A percentile compares a stretch with the other conserved stretches of the same genome.
Evolutionary conservation across 768 basidiomycete genomes (phyloP).

Genomic region (Coprinopsis cinerea): DNA sequence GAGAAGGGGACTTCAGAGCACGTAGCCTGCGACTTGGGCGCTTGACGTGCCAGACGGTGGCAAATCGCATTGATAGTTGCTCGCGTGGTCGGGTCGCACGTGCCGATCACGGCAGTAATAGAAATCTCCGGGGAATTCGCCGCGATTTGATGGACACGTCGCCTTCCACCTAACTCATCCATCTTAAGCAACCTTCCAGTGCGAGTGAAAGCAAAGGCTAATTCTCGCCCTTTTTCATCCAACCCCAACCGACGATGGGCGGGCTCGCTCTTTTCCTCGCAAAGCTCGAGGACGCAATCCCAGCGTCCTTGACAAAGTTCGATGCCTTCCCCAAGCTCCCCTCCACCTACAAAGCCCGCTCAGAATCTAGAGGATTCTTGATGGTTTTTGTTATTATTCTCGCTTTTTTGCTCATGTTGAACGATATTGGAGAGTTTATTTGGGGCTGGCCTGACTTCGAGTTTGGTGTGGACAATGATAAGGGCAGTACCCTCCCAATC

Average conservation of each 20-base stretch:
- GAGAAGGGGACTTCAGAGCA: too few relatives aligned
- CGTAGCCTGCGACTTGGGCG: too few relatives aligned
- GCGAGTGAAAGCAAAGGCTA: too few relatives aligned
- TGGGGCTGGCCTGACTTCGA: slow-evolving; percentile 92
- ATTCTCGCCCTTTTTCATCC: neutral
- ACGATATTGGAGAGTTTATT: slow-evolving; percentile 86
- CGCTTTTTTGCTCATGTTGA: slow-evolving; percentile 71
- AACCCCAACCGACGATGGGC: neutral
- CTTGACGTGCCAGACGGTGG: too few relatives aligned
- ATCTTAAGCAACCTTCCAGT: neutral
- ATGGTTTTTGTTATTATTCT: slow-evolving; percentile 65
- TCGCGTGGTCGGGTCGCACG: neutral
- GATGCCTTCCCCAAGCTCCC: slow-evolving; percentile 88
- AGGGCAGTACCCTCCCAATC: slow-evolving; percentile 61
- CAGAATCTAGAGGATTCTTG: slow-evolving; percentile 75
- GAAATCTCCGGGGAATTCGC: neutral
- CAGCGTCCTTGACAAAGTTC: slow-evolving; percentile 64
- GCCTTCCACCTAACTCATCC: neutral
- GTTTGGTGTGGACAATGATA: slow-evolving; percentile 76
- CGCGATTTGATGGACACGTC: slow-evolving; percentile 1
- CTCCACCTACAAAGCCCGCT: slow-evolving; percentile 73
- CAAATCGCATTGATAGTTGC: too few relatives aligned
- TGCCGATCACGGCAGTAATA: neutral
- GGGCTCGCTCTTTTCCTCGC: slow-evolving; percentile 36
- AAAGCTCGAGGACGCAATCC: slow-evolving; percentile 58